A percentile compares a stretch with the other conserved stretches of the same genome.
These are phyloP conservation scores for Choanephora cucurbitarum DNA, from an alignment of 371 early-diverging fungal species.

Conservation along the genomic window DNA sequence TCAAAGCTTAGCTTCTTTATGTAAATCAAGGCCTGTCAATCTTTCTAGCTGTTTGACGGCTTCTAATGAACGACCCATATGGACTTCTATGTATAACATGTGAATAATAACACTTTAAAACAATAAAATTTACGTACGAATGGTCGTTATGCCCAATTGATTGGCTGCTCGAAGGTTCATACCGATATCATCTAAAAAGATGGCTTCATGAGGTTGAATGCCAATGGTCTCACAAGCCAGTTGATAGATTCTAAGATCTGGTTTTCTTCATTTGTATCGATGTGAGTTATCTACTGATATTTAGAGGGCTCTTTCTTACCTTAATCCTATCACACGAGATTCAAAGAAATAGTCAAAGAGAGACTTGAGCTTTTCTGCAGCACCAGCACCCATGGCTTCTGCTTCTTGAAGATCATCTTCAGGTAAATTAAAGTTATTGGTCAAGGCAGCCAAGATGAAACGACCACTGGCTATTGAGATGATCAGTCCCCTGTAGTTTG, in stretches of 20 bases:
- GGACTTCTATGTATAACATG: too few species aligned
- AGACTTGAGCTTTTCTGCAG: constrained; percentile 31
- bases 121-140: constrained; percentile 46
- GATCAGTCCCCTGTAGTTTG: too few species aligned
- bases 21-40: constrained; percentile 40
- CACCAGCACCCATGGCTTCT: constrained; percentile 39
- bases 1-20: constrained; percentile 23
- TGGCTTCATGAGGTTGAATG: constrained; percentile 60
- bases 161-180: constrained; percentile 69
- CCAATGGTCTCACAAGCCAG: constrained; percentile 64
- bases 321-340: constrained; percentile 44
- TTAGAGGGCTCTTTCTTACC: too few species aligned
- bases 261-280: too few species aligned
- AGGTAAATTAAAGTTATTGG: constrained; percentile 75
- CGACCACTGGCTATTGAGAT: constrained; percentile 56
- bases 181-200: constrained; percentile 81
- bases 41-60: constrained; percentile 60
- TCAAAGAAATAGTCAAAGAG: constrained; percentile 52
- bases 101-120: too few species aligned
- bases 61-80: constrained; percentile 56
- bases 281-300: too few species aligned
- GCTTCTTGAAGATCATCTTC: constrained; percentile 43
- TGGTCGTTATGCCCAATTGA: constrained; percentile 65
- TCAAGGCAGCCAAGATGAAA: constrained; percentile 72
- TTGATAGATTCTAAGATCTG: constrained; percentile 65